Base-by-base conservation (phyloP, 495 filamentous ascomycete genomes). In the Mycothermus thermophilus region DNA sequence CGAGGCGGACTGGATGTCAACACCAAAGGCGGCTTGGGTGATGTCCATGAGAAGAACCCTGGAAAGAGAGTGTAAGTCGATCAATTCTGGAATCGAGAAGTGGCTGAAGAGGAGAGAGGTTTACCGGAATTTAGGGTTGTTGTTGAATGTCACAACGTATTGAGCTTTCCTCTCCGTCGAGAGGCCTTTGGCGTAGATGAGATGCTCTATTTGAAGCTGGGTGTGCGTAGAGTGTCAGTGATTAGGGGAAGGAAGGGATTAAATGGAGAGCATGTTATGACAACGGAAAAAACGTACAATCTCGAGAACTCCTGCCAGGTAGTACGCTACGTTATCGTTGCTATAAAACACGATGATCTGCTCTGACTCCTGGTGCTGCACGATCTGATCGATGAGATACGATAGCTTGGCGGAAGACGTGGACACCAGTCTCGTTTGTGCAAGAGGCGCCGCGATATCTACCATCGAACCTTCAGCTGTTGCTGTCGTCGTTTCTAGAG, bases 301-400 rank as follows among this genome's bases (percentile, higher is more conserved):
- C 34, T 95, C 86, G 0, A 96, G 66, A 11, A 79, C 74, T 47
- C 87, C 77, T 9, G 83, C 79, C 26, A 94, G 71, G 57, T 84
- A 86, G 42, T 67, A 84, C 0, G 87, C 85, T 4, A 80, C 66
- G 47, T 90, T 86, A 33, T 85, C 76, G 34, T 78, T 77, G 35
- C 94, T 87, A 57, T 93, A 94, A 51, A 96, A 96, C 15, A 95
- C 70, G 27, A 96, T 69, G 18, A 88, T 94, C 48, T 96, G 93
- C 38, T 93, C 85, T 1, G 65, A 48, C 5, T 64, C 50, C 27
- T 93, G 71, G 32, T 83, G 62, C 30, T 71, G 58, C 3, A 73
- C 46, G 9, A 95, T 72, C 34, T 67, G 62, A 35, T 84, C 77
- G 7, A 94, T 56, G 2, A 96, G 65, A 44, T 95, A 94, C 2